Evolutionary conservation across 2,329 filamentous ascomycete genomes (phyloP).

Genomic region (Macrophomina phaseolina): DNA sequence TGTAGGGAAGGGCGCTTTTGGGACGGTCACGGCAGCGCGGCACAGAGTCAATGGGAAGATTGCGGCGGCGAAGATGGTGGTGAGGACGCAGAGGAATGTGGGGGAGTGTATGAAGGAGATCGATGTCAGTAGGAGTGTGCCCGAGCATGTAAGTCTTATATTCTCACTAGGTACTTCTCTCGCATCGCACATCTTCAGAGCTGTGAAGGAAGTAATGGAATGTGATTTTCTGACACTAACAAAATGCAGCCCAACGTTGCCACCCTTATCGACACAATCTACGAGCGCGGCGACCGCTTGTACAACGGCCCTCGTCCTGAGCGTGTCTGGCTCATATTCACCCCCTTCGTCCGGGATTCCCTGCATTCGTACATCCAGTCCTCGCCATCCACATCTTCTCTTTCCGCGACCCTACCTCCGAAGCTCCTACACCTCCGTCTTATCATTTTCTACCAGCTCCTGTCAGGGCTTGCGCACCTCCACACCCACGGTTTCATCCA

Average conservation of each 20-base stretch:
- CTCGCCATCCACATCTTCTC: neutral
- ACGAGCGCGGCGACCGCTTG: constrained; percentile 16
- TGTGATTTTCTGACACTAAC: neutral
- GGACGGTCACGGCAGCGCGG: constrained; percentile 15
- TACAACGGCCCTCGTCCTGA: constrained; percentile 12
- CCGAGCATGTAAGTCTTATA: constrained; percentile 7
- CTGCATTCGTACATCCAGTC: constrained; percentile 2
- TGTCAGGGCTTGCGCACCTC: constrained; percentile 24
- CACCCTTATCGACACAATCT: constrained; percentile 14
- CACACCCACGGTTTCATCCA: constrained; percentile 26
- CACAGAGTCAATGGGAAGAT: constrained; percentile 8
- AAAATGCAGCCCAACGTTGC: neutral
- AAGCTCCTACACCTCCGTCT: constrained; percentile 8
- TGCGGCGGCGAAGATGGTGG: constrained; percentile 21
- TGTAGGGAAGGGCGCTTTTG: constrained; percentile 10
- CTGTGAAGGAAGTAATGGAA: neutral
- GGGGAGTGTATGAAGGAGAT: constrained; percentile 15
- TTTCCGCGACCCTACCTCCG: neutral
- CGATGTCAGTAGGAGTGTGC: neutral
- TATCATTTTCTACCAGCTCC: constrained; percentile 10
- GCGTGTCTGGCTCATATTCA: constrained; percentile 16
- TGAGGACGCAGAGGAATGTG: neutral
- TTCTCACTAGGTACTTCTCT: neutral
- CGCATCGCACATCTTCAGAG: neutral
- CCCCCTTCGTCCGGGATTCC: constrained; percentile 12